phyloP scores from a whole-genome alignment of 73 alveolate genomes.

The Symbiodinium pilosum region DNA sequence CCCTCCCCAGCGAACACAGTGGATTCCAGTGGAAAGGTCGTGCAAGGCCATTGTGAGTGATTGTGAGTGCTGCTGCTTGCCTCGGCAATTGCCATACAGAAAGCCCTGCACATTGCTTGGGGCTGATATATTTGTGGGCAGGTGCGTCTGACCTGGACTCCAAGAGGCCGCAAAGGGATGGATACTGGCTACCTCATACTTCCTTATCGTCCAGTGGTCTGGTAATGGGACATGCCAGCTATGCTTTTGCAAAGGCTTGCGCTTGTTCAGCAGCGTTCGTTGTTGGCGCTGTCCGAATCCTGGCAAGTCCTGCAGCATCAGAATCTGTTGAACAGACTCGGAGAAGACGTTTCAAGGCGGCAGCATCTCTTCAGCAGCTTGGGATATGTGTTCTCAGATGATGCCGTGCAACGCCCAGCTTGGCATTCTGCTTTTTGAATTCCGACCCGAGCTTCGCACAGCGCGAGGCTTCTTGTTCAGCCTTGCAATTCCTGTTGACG shows the following conservation, averaged over 20 bases:
- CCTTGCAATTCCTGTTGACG: slow-evolving; percentile 51
- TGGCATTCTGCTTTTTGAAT: too few relatives aligned
- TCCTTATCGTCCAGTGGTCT: too few relatives aligned
- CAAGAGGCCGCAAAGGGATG: not conserved
- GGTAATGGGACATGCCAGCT: too few relatives aligned
- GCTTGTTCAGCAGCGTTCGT: slow-evolving; percentile 35
- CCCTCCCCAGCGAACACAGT: not conserved
- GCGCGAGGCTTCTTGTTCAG: slow-evolving; percentile 3
- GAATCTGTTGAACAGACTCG: not conserved
- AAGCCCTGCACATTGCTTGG: too few relatives aligned
- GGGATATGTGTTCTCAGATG: slow-evolving; percentile 29
- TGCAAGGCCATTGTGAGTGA: not conserved
- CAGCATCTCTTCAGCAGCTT: slow-evolving; percentile 83
- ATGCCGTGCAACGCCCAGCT: not conserved
- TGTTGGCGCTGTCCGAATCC: slow-evolving; percentile 42
- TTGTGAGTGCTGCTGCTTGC: not conserved
- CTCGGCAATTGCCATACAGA: not conserved
- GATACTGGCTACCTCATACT: too few relatives aligned
- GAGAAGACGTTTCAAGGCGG: slow-evolving; percentile 28
- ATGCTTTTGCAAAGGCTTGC: slow-evolving; percentile 8
- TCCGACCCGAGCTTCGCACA: not conserved
- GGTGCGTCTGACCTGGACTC: not conserved
- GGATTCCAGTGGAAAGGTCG: not conserved
- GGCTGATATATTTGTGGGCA: too few relatives aligned
- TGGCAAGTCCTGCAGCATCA: not conserved